Evolutionary conservation across 2,329 filamentous ascomycete genomes (phyloP).

Genomic region (Cladophialophora chaetospira): DNA sequence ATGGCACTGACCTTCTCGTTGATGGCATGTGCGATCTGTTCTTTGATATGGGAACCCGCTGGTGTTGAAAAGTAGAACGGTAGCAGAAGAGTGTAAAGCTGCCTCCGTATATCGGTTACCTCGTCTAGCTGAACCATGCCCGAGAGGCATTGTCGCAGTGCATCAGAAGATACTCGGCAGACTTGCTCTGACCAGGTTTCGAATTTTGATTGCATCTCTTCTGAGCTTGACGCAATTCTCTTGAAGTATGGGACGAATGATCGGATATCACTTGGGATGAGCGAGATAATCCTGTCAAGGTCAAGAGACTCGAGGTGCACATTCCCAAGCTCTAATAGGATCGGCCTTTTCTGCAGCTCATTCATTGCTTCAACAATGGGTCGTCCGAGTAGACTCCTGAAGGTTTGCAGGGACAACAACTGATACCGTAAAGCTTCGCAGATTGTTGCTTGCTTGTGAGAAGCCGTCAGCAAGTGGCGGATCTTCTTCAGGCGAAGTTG

Average conservation of each 20-base stretch:
- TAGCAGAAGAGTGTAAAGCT: slow-evolving; percentile 74
- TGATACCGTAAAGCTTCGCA: slow-evolving; percentile 71
- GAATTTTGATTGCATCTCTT: slow-evolving; percentile 62
- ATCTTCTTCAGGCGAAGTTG: slow-evolving; percentile 71
- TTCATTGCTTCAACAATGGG: slow-evolving; percentile 70
- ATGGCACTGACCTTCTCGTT: slow-evolving; percentile 53
- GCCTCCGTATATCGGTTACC: slow-evolving; percentile 69
- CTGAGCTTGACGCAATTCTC: slow-evolving; percentile 71
- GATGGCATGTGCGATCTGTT: slow-evolving; percentile 67
- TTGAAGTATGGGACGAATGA: slow-evolving; percentile 86
- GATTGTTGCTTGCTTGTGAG: slow-evolving; percentile 55
- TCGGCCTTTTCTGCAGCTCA: slow-evolving; percentile 66
- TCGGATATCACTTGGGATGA: slow-evolving; percentile 79
- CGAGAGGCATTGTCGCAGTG: slow-evolving; percentile 62
- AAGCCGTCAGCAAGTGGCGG: slow-evolving; percentile 59
- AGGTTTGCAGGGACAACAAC: slow-evolving; percentile 73
- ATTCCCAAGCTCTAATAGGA: slow-evolving; percentile 72
- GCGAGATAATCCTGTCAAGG: slow-evolving; percentile 74
- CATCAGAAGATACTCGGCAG: slow-evolving; percentile 61
- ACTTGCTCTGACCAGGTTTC: slow-evolving; percentile 65
- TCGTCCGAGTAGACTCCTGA: slow-evolving; percentile 73
- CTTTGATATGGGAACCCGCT: slow-evolving; percentile 62
- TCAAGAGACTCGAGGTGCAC: slow-evolving; percentile 55
- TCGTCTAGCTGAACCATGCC: slow-evolving; percentile 66
- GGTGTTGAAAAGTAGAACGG: slow-evolving; percentile 65